Evolutionary conservation across 2,329 filamentous ascomycete species (phyloP).

Genomic region (Epicoccum sorghinum): DNA sequence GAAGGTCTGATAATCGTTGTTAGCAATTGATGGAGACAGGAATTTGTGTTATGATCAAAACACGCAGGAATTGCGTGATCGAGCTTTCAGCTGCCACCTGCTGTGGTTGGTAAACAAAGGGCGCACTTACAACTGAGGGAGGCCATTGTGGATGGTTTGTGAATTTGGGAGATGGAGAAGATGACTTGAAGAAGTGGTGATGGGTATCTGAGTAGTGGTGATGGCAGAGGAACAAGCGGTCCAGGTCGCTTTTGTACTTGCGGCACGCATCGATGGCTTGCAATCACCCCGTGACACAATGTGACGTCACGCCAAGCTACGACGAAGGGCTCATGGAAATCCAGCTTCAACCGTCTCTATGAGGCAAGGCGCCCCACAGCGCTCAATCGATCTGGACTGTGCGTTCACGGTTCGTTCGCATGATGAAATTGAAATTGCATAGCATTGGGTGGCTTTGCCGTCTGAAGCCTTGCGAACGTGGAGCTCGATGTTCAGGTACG

Average conservation of each 20-base stretch:
- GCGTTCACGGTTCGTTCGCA: constrained; percentile 10
- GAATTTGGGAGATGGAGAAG: constrained; percentile 23
- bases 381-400: constrained; percentile 25
- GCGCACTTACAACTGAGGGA: constrained; percentile 63
- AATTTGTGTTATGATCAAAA: constrained; percentile 10
- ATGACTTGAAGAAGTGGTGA: constrained; percentile 14
- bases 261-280: constrained; percentile 24
- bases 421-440: constrained; percentile 30
- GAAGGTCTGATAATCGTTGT: constrained; percentile 61
- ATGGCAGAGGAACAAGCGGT: constrained; percentile 32
- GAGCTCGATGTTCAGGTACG: constrained; percentile 17
- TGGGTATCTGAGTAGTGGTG: constrained; percentile 22
- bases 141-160: constrained; percentile 57
- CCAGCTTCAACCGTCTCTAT: constrained; percentile 28
- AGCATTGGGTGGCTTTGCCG: constrained; percentile 6
- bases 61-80: constrained; percentile 19
- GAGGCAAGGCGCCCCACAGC: constrained; percentile 20
- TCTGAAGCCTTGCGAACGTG: constrained; percentile 1
- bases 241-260: constrained; percentile 42
- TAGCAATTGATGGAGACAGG: constrained; percentile 19
- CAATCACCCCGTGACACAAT: constrained; percentile 29
- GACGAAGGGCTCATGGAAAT: constrained; percentile 20
- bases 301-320: constrained; percentile 41
- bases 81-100: not conserved
- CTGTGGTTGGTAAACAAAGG: not conserved